Conservation (phyloP, 1,139 yeast species). For the Casaregolazyma suthepensis region DNA sequence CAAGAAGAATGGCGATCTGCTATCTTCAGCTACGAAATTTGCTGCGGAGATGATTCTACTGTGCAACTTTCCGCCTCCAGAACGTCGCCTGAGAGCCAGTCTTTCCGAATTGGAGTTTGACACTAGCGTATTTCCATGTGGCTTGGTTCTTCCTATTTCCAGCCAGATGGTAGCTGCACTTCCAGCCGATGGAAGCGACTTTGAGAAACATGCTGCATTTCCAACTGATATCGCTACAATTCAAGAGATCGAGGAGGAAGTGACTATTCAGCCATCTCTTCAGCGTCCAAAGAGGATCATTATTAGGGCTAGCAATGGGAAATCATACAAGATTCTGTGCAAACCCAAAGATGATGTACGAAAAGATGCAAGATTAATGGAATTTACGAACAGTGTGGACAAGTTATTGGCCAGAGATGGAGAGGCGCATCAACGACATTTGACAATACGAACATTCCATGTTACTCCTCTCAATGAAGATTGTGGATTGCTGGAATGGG, state of each 20-base stretch:
- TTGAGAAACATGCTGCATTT: conserved; percentile 46
- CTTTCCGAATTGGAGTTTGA: conserved; percentile 39
- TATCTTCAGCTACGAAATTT: conserved; percentile 15
- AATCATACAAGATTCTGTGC: conserved; percentile 64
- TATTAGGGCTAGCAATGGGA: conserved; percentile 73
- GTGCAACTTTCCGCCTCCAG: conserved; percentile 32
- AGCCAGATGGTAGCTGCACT: conserved; percentile 62
- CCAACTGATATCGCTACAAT: conserved; percentile 49
- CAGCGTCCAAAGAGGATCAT: conserved; percentile 82
- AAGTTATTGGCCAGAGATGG: conserved; percentile 58
- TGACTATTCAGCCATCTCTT: conserved; percentile 68
- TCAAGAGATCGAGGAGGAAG: conserved; percentile 47
- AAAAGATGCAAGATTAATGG: conserved; percentile 93
- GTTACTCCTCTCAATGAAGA: conserved; percentile 84
- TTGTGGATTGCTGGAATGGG: conserved; percentile 92
- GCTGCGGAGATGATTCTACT: conserved; percentile 21
- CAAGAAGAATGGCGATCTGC: conserved; percentile 11
- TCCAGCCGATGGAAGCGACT: conserved; percentile 46
- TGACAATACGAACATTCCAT: conserved; percentile 74
- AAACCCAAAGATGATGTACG: conserved; percentile 87
- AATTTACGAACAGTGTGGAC: conserved; percentile 83
- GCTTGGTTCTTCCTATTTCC: conserved; percentile 76
- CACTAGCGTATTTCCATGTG: conserved; percentile 49
- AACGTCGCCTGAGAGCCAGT: conserved; percentile 34
- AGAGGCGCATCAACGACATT: conserved; percentile 66